phyloP scores from a whole-genome alignment of 179 eudicot genomes.

The Silene coronaria region DNA sequence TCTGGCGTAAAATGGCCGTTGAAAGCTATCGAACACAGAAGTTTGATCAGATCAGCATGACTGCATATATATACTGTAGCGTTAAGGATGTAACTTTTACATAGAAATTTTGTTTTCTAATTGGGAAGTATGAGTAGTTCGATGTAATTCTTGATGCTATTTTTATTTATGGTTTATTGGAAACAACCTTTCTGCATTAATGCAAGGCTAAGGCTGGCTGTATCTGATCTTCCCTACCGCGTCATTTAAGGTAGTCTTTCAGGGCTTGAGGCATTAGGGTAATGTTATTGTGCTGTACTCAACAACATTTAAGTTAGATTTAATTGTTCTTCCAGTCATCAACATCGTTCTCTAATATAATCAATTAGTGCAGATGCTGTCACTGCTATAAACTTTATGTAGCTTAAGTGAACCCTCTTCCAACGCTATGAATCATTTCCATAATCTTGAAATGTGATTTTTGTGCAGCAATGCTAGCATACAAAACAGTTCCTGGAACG shows the following conservation, averaged over 20 bases:
- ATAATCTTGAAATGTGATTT: not conserved
- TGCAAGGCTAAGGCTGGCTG: not conserved
- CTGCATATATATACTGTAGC: not conserved
- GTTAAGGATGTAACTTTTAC: not conserved
- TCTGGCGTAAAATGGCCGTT: not conserved
- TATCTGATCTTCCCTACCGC: not conserved
- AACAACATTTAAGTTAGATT: not conserved
- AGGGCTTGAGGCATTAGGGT: not conserved
- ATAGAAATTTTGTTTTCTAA: not conserved
- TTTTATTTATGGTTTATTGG: not conserved
- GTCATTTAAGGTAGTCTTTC: not conserved
- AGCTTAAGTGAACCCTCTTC: not conserved
- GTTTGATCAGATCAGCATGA: no score
- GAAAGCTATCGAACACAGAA: not conserved
- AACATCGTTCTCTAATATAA: not conserved
- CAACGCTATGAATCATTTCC: not conserved
- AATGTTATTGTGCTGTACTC: not conserved
- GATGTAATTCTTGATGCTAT: not conserved
- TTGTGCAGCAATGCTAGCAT: slow-evolving; percentile 82
- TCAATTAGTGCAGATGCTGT: not conserved
- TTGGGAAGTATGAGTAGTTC: not conserved
- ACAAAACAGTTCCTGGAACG: slow-evolving; percentile 85
- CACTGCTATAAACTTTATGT: no score
- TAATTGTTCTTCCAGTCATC: not conserved
- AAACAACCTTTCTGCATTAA: no score